Conservation (phyloP, 441 rosid species). For the Croton laevigatus region DNA sequence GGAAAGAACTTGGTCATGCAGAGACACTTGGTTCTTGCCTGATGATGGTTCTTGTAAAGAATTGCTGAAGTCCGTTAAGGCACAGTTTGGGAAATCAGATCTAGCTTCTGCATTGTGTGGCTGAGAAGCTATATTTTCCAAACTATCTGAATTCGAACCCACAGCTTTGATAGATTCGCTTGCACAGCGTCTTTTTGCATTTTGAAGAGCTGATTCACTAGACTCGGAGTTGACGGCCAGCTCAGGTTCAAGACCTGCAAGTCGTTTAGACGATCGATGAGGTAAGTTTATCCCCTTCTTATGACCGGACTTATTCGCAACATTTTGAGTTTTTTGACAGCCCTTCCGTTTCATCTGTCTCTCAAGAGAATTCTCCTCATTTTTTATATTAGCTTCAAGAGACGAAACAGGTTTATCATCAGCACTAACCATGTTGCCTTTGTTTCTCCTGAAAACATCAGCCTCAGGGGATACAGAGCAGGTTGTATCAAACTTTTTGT, state of each 20-base stretch:
- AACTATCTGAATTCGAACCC: conserved; percentile 13
- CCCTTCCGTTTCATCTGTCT: conserved; percentile 8
- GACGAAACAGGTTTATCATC: conserved; percentile 17
- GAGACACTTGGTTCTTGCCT: conserved; percentile 22
- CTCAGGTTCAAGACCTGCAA: conserved; percentile 29
- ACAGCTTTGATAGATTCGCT: conserved; percentile 13
- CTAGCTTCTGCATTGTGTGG: conserved; percentile 15
- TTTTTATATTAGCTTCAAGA: conserved; percentile 24
- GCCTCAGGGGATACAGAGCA: conserved; percentile 2
- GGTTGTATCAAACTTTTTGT: conserved; percentile 22
- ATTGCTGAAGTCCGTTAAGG: not conserved
- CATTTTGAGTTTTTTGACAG: conserved; percentile 8
- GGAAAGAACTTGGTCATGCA: conserved; percentile 15
- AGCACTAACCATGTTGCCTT: not conserved
- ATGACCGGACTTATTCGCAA: conserved; percentile 17
- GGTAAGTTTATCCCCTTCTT: conserved; percentile 30
- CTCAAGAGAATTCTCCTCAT: conserved; percentile 15
- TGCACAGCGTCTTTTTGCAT: conserved; percentile 13
- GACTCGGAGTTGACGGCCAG: not conserved
- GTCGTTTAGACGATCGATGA: conserved; percentile 33
- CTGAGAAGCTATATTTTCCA: conserved; percentile 5
- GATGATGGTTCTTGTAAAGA: conserved; percentile 9
- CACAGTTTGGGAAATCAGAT: conserved; percentile 4
- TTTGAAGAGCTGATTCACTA: conserved; percentile 15
- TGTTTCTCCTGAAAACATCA: not conserved